Conservation (phyloP, 1,284 basidiomycete genomes). For the Waitea zeae region DNA sequence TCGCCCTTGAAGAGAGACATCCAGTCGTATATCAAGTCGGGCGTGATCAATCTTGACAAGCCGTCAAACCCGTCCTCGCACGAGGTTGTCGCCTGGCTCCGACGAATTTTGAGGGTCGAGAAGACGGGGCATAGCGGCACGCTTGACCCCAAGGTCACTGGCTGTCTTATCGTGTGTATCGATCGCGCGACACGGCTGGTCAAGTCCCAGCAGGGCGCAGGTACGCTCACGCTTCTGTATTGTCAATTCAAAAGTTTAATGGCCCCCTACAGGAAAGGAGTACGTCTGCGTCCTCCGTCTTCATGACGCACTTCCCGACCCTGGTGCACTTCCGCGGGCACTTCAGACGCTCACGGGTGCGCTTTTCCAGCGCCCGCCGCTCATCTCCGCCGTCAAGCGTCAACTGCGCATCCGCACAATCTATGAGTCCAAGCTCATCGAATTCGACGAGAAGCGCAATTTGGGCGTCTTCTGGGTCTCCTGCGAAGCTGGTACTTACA, state of each 20-base stretch:
- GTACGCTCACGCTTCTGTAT: conserved; percentile 22
- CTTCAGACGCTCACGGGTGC: conserved; percentile 96
- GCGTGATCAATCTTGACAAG: conserved; percentile 99
- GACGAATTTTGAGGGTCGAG: conserved; percentile 89
- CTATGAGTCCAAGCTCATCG: conserved; percentile 89
- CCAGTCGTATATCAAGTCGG: conserved; percentile 82
- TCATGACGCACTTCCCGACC: conserved; percentile 70
- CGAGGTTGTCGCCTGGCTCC: conserved; percentile 98
- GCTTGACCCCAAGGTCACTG: conserved; percentile 97
- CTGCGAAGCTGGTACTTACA: conserved; percentile 98
- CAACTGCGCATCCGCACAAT: conserved; percentile 97
- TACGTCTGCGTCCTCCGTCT: conserved; percentile 94
- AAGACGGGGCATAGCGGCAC: conserved; percentile 99
- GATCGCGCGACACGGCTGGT: conserved; percentile 99
- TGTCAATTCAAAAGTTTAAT: conserved; percentile 1
- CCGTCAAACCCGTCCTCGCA: conserved; percentile 99
- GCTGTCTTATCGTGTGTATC: conserved; percentile 97
- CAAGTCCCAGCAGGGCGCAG: conserved; percentile 94
- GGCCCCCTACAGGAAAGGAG: conserved; percentile 64
- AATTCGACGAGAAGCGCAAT: conserved; percentile 97
- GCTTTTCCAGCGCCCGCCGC: conserved; percentile 95
- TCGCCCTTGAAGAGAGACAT: conserved; percentile 93
- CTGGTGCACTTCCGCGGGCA: conserved; percentile 79
- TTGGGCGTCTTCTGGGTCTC: conserved; percentile 97
- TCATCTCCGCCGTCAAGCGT: conserved; percentile 98